These are phyloP conservation scores for Colletotrichum ledebouriae DNA, from an alignment of 2,329 filamentous ascomycete species.

Conservation along the genomic window DNA sequence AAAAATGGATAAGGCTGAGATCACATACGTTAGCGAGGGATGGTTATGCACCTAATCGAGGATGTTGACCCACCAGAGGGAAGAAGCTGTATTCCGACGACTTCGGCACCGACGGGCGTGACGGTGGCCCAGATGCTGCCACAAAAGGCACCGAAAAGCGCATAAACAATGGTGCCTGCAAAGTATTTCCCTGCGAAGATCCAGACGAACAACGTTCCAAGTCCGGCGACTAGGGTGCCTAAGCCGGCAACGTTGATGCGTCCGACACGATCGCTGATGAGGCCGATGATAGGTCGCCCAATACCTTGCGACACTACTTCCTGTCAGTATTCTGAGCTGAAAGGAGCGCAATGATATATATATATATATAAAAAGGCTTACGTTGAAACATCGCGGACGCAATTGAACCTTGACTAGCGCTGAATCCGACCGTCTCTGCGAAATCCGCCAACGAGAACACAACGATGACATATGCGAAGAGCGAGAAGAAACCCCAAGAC, in stretches of 20 bases:
- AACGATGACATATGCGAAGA: constrained; percentile 82
- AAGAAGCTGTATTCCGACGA: constrained; percentile 77
- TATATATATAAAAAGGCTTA: constrained; percentile 51
- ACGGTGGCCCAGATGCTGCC: constrained; percentile 80
- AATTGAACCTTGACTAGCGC: constrained; percentile 75
- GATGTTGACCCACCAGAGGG: constrained; percentile 64
- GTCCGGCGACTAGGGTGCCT: constrained; percentile 73
- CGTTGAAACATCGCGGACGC: constrained; percentile 81
- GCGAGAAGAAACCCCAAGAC: constrained; percentile 77
- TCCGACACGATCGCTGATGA: constrained; percentile 77
- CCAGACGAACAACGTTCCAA: constrained; percentile 81
- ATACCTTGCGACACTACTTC: constrained; percentile 69
- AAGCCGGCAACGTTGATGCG: constrained; percentile 79
- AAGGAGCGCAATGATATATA: too few relatives aligned
- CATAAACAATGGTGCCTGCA: constrained; percentile 78
- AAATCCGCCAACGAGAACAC: constrained; percentile 84
- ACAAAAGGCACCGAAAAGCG: constrained; percentile 75
- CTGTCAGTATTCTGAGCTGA: constrained; percentile 5
- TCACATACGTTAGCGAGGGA: neutral
- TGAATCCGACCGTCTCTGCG: constrained; percentile 75
- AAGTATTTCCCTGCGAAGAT: constrained; percentile 74
- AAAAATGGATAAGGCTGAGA: constrained; percentile 71
- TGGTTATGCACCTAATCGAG: neutral
- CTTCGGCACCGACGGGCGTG: constrained; percentile 78
- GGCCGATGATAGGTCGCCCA: constrained; percentile 79